Evolutionary conservation across 2,329 filamentous ascomycete species (phyloP), one percentile per base, ranked within the genome.

Genomic region (Xylaria sp.): DNA sequence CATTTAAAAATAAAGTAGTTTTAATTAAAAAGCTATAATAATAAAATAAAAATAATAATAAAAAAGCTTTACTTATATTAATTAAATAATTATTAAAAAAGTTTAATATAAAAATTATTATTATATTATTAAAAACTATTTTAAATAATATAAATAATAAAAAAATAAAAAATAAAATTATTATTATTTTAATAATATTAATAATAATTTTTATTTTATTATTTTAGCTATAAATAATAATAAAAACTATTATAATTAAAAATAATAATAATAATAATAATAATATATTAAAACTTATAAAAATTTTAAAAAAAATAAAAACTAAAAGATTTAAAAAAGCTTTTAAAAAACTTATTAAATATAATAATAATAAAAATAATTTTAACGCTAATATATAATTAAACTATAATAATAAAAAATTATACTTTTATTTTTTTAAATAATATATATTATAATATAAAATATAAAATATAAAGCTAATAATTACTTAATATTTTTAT

Each of bases 401-500:
- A 51, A 60, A 60, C 18, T 50, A 5, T 9, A 5, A 8, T 60
- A 37, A 18, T 18, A 48, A 47, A 50, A 50, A 10, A 37, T 25
- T 6, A 25, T 12, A 18, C 3, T 2, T 27, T 18, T 48, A 35
- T 47, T 55, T 55, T 47, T 55, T 55, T 37, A 48, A 57, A 48
- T 2, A 48, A 63, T 63, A 47, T 37, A 48, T 9, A 58, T 58
- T 37, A 18, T 18, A 40, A 5, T 18, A 27, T 58, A 50, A 58
- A 63, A 63, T 5, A 18, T 63, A 37, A 50, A 23, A 2, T 23
- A 63, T 63, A 63, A 40, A 21, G 5, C 13, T 6, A 50, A 63
- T 42, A 63, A 63, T 18, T 63, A 63, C 50, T 58, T 58, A 50
- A 42, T 63, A 8, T 50, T 63, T 16, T 42, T 63, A 37, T 58